Evolutionary conservation across 441 rosid genomes (phyloP), one percentile per base, ranked within the genome.

Genomic region (Erysimum cheiri): DNA sequence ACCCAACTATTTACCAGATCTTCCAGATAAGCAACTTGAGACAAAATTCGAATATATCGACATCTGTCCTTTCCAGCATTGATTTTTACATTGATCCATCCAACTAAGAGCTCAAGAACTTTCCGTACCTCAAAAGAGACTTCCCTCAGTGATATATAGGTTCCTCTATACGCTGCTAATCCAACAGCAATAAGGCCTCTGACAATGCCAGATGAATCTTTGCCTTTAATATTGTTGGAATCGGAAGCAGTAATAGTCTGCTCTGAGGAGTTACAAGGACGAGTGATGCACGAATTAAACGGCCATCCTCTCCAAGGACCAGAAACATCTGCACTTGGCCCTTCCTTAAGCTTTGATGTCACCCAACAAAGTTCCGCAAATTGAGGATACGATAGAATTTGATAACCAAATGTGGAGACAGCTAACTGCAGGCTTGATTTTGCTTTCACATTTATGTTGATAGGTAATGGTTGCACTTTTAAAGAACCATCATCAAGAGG

Each of bases 321-420:
- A 60, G 81, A 76, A 65, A 84, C 78, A 70, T 92, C 96, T 35
- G 88, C 84, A 75, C 81, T 82, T 67, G 98, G 99, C 70, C 99
- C 99, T 78, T 85, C 95, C 80, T 87, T 90, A 63, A 95, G 84
- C 83, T 90, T 95, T 40, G 99, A 92, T 43, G 98, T 88, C 37
- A 88, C 84, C 99, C 98, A 95, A 80, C 99, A 92, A 64, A 95
- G 96, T 80, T 90, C 98, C 69, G 99, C 93, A 87, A 95, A 92
- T 77, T 92, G 99, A 74, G 96, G 96, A 84, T 81, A 92, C 68
- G 76, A 86, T 66, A 95, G 83, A 78, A 95, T 83, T 81, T 92
- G 98, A 84, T 86, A 83, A 59, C 99, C 99, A 82, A 92, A 85
- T 54, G 92, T 80, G 41, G 88, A 83, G 66, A 95, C 78, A 46